Evolutionary conservation across 1,139 yeast genomes (phyloP).

Genomic region (Saccharomyces pastorianus): DNA sequence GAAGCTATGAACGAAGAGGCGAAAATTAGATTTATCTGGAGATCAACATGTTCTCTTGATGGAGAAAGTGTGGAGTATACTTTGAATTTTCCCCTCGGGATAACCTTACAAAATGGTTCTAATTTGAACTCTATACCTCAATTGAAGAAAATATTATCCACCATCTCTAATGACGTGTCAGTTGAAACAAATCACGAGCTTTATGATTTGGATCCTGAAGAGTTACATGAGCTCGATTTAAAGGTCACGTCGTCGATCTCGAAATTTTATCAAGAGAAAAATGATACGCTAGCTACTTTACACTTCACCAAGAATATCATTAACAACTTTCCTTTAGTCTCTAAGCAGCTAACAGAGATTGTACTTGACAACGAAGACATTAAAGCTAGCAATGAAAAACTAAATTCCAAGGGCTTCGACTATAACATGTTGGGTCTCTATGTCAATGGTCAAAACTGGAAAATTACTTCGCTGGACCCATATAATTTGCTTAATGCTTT

Average conservation of each 20-base stretch:
- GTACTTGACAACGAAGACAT: constrained; percentile 10
- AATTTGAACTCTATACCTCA: neutral
- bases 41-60: constrained; percentile 41
- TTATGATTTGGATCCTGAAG: constrained; percentile 31
- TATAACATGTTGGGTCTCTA: constrained; percentile 42
- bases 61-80: neutral
- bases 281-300: constrained; percentile 29
- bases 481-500: constrained; percentile 18
- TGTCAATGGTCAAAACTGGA: constrained; percentile 50
- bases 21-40: constrained; percentile 66
- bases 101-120: neutral
- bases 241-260: constrained; percentile 42
- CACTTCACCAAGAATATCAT: constrained; percentile 36
- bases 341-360: constrained; percentile 23
- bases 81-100: constrained; percentile 1
- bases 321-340: constrained; percentile 46
- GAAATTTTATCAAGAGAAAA: constrained; percentile 22
- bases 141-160: neutral
- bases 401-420: constrained; percentile 21
- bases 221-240: constrained; percentile 38
- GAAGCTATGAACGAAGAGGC: constrained; percentile 48
- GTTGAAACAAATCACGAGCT: constrained; percentile 22
- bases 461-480: constrained; percentile 18
- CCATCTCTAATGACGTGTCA: neutral
- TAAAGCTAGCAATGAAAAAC: constrained; percentile 8